phyloP scores from a whole-genome alignment of 305 asterid species.

The Solanum hybrid region DNA sequence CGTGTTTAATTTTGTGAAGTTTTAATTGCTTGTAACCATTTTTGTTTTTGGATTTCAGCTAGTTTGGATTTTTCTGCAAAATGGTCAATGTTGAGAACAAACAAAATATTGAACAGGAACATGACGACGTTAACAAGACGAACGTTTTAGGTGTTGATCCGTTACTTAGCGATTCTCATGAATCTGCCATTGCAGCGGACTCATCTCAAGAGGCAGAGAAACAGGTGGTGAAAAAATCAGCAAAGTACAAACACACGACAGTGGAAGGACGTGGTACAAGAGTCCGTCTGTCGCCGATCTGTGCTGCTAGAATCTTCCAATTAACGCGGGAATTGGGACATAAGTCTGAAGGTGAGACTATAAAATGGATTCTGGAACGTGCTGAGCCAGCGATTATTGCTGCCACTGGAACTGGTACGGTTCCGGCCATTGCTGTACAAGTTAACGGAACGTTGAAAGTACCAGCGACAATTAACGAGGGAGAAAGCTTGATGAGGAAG shows the following conservation, averaged over 20 bases:
- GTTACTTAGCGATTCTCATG: constrained; percentile 24
- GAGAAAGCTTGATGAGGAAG: constrained; percentile 24
- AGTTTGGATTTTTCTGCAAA: background rate
- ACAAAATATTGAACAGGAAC: constrained; percentile 19
- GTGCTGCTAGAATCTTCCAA: constrained; percentile 77
- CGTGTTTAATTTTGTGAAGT: background rate
- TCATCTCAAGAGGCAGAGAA: background rate
- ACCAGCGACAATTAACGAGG: constrained; percentile 18
- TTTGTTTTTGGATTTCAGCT: background rate
- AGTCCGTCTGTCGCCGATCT: constrained; percentile 67
- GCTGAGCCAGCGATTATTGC: constrained; percentile 75
- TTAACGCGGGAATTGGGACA: constrained; percentile 64
- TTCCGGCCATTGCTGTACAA: constrained; percentile 66
- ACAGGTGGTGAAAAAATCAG: constrained; percentile 14
- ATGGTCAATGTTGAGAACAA: constrained; percentile 9
- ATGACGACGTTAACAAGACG: constrained; percentile 5
- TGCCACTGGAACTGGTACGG: constrained; percentile 74
- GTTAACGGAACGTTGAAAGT: constrained; percentile 66
- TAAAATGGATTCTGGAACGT: constrained; percentile 64
- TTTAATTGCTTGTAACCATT: background rate
- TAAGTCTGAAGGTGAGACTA: constrained; percentile 81
- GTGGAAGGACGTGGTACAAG: constrained; percentile 85
- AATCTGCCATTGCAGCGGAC: constrained; percentile 35
- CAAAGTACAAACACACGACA: constrained; percentile 74
- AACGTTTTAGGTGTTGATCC: constrained; percentile 12